Evolutionary conservation across 2,329 filamentous ascomycete species (phyloP).

Genomic region (Myotisia sp.): DNA sequence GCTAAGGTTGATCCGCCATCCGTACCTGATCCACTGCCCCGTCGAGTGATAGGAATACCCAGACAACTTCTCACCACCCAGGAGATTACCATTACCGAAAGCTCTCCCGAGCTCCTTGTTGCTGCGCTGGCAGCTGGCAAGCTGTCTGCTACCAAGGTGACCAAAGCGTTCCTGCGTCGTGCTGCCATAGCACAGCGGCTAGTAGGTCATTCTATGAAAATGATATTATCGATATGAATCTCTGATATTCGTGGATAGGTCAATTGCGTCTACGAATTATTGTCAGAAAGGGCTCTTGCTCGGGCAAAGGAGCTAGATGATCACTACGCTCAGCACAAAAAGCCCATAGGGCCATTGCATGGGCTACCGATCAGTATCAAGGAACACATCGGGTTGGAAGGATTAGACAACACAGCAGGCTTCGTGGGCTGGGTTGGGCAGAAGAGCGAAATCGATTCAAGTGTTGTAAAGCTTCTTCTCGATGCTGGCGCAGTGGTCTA

Average conservation of each 20-base stretch:
- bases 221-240: too few relatives aligned
- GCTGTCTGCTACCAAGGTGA: slow-evolving; percentile 23
- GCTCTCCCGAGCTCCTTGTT: background rate
- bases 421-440: slow-evolving; percentile 50
- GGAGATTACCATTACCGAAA: slow-evolving; percentile 3
- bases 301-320: slow-evolving; percentile 36
- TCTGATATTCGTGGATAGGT: too few relatives aligned
- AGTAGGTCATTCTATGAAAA: slow-evolving; percentile 19
- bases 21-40: background rate
- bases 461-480: slow-evolving; percentile 9
- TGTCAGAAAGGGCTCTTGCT: slow-evolving; percentile 36
- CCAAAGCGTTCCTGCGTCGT: slow-evolving; percentile 40
- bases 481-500: slow-evolving; percentile 40
- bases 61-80: slow-evolving; percentile 1
- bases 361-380: slow-evolving; percentile 45
- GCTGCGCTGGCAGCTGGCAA: background rate
- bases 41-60: slow-evolving; percentile 1
- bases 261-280: slow-evolving; percentile 42
- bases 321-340: slow-evolving; percentile 23
- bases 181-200: slow-evolving; percentile 41
- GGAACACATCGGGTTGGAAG: slow-evolving; percentile 35
- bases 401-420: slow-evolving; percentile 44
- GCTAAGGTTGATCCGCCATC: slow-evolving; percentile 1
- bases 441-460: slow-evolving; percentile 21
- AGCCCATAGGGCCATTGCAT: slow-evolving; percentile 45